phyloP scores from a whole-genome alignment of 2,329 filamentous ascomycete genomes.

The Juglanconis oblonga region DNA sequence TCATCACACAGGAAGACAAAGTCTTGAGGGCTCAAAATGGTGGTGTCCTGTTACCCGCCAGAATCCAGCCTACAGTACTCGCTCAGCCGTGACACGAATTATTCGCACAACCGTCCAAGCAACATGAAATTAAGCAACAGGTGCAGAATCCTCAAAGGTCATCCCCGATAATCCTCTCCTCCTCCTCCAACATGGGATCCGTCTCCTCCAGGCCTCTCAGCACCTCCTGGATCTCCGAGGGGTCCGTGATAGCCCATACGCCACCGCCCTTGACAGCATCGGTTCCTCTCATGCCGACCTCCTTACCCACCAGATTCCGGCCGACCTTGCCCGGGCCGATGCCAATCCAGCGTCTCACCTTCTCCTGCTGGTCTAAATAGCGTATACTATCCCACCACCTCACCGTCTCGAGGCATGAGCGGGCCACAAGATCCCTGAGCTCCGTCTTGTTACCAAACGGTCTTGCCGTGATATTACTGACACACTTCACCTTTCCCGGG shows the following conservation, averaged over 20 bases:
- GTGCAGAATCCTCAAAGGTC: constrained; percentile 1
- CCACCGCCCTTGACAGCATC: constrained; percentile 83
- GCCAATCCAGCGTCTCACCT: constrained; percentile 82
- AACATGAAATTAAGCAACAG: neutral
- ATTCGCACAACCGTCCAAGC: neutral
- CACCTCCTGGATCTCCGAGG: constrained; percentile 70
- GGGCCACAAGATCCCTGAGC: constrained; percentile 73
- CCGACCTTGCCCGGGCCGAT: constrained; percentile 94
- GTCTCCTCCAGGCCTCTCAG: constrained; percentile 65
- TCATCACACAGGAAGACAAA: neutral
- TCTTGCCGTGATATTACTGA: constrained; percentile 81
- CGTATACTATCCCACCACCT: constrained; percentile 92
- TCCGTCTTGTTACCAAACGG: constrained; percentile 73
- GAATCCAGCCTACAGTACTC: neutral
- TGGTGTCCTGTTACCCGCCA: neutral
- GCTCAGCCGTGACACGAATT: neutral
- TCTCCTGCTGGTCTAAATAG: constrained; percentile 80
- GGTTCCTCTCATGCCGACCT: constrained; percentile 80
- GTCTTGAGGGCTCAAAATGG: neutral
- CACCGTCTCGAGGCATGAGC: constrained; percentile 88
- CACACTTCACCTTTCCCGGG: constrained; percentile 63
- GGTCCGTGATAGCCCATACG: constrained; percentile 87
- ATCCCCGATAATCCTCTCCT: constrained; percentile 29
- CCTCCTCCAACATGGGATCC: constrained; percentile 48
- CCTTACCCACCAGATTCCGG: constrained; percentile 88